Evolutionary conservation across 1,139 yeast genomes (phyloP), one percentile per base, ranked within the genome.

Genomic region (Suhomyces yuchorum): DNA sequence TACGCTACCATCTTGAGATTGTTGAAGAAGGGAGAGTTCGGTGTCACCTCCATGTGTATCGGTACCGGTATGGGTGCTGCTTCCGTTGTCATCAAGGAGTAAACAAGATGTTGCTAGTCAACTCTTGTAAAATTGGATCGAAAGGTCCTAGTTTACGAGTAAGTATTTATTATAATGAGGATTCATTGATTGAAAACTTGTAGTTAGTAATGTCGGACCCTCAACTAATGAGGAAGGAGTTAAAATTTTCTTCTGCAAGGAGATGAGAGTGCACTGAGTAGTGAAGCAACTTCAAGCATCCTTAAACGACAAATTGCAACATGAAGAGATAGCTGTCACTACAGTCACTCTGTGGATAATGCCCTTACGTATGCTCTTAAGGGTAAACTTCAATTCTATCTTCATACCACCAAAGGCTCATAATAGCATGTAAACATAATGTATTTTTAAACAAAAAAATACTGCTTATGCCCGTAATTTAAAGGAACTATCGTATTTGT

Each of bases 1-100:
- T 79, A 89, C 51, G 92, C 97, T 43, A 92, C 98, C 7, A 73
- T 92, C 52, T 70, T 92, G 62, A 80, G 93, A 63, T 92, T 90
- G 70, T 78, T 92, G 62, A 74, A 85, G 68, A 71, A 80, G 42
- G 96, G 95, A 61, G 84, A 90, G 73, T 73, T 90, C 55, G 97
- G 97, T 59, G 84, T 92, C 51, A 88, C 96, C 24, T 87, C 96
- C 55, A 92, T 92, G 98, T 92, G 98, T 75, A 85, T 92, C 58
- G 98, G 98, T 65, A 90, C 97, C 39, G 98, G 98, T 63, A 92
- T 91, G 96, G 98, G 98, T 60, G 97, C 97, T 46, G 98, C 98
- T 47, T 87, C 95, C 24, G 74, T 91, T 47, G 78, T 91, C 60
- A 78, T 90, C 47, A 85, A 77, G 63, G 97, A 89, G 71, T 85